Evolutionary conservation across 2,329 filamentous ascomycete genomes (phyloP).

Genomic region (Colletotrichum cereale): DNA sequence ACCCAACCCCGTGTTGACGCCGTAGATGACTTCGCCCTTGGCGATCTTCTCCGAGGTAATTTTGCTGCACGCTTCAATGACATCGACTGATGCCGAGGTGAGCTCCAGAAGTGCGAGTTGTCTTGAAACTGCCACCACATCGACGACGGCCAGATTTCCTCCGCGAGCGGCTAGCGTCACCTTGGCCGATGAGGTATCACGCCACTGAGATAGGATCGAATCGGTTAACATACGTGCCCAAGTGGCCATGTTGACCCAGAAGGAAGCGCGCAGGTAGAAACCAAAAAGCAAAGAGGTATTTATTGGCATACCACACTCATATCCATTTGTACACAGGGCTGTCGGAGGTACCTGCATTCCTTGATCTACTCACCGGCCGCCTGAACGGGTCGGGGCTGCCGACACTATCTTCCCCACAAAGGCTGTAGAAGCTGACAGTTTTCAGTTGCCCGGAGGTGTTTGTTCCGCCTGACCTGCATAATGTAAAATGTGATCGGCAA

Average conservation of each 20-base stretch:
- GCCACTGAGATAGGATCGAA: slow-evolving; percentile 3
- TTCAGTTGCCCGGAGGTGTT: neutral
- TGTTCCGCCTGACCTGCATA: neutral
- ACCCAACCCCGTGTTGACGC: slow-evolving; percentile 67
- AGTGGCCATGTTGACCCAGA: neutral
- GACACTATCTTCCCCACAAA: neutral
- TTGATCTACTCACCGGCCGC: neutral
- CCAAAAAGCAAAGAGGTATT: neutral
- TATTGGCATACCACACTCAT: neutral
- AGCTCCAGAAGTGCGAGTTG: slow-evolving; percentile 1
- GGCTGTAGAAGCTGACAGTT: neutral
- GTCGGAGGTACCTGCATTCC: neutral
- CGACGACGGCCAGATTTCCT: slow-evolving; percentile 12
- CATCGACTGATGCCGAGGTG: neutral
- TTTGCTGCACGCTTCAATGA: slow-evolving; percentile 17
- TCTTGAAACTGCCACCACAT: slow-evolving; percentile 18
- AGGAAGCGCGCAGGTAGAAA: neutral
- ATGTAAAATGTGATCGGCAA: neutral
- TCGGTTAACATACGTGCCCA: neutral
- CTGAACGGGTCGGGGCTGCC: too few species aligned
- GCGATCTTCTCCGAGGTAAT: slow-evolving; percentile 19
- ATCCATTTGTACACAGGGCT: neutral
- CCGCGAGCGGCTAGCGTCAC: neutral
- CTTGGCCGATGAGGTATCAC: neutral
- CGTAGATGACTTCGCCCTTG: slow-evolving; percentile 44